Evolutionary conservation across 371 early-diverging fungal genomes (phyloP), one percentile per base, ranked within the genome.

Genomic region (Zancudomyces culisetae): DNA sequence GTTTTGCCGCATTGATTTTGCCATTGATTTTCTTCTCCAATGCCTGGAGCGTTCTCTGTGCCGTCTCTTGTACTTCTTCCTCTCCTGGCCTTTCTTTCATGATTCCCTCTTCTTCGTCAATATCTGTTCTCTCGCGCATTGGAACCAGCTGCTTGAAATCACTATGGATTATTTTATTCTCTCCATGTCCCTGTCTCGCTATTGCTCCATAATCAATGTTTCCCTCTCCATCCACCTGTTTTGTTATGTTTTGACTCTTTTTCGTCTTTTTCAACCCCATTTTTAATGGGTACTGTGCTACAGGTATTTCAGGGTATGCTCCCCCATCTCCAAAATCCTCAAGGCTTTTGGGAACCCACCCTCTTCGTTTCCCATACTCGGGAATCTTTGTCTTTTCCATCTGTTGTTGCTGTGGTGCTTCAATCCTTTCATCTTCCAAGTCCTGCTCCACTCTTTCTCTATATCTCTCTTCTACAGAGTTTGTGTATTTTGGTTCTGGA

Each of bases 271-370:
- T 83, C 24, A 83, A 77, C 10, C 96, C 96, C 90, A 95, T 85
- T 53, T 86, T 84, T 26, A 87, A 65, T 1, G 96, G 96, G 56
- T 86, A 94, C 64, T 95, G 96, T 4, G 80, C 79, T 42, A 84
- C 68, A 53, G 80, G 81, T 52, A 91, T 80, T 66, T 95, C 96
- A 19, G 96, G 96, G 59, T 79, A 95, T 0, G 96, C 91, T 27
- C 96, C 96, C 29, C 96, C 96, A 64, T 91, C 90, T 48, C 90
- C 92, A 69, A 81, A 95, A 65, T 95, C 94, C 58, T 84, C 77
- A 12, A 69, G 66, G n/a, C 73, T 74, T 52, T 79, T 75, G 51
- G 93, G 93, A 51, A 76, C 71, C 64, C 78, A 93, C 23, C 77
- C 83, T 51, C 65, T 39, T 53, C 93, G 82, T 47, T 79, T 63